phyloP scores from a whole-genome alignment of 108 stramenopile genomes.

The Ochromonas danica region DNA sequence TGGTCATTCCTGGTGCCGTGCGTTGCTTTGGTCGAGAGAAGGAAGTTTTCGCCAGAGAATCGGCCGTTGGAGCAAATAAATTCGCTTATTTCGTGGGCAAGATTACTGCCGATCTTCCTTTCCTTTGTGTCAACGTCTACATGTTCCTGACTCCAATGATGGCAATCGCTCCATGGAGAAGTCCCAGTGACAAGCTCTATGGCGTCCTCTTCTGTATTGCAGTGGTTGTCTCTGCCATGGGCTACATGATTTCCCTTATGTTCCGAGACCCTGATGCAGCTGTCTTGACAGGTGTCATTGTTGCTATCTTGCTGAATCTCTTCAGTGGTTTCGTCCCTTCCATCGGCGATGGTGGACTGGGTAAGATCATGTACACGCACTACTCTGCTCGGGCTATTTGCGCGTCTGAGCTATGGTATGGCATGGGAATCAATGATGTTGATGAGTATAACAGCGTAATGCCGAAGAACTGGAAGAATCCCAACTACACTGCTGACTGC shows the following conservation, averaged over 20 bases:
- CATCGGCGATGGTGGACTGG: slow-evolving; percentile 1
- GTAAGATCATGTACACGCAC: slow-evolving; percentile 27
- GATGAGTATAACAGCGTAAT: background rate
- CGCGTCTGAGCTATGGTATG: background rate
- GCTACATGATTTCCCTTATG: background rate
- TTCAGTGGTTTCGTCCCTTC: slow-evolving; percentile 9
- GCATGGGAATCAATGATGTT: background rate
- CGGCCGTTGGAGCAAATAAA: slow-evolving; percentile 29
- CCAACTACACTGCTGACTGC: background rate
- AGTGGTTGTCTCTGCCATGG: background rate
- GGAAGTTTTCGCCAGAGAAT: slow-evolving; percentile 9
- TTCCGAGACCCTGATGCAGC: slow-evolving; percentile 10
- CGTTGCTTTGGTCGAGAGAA: slow-evolving; percentile 18
- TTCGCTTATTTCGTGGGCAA: slow-evolving; percentile 25
- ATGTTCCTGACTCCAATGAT: background rate
- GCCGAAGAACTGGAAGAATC: background rate
- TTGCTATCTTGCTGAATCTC: slow-evolving; percentile 20
- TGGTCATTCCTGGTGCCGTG: background rate
- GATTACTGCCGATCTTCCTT: background rate
- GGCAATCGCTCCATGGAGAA: slow-evolving; percentile 18
- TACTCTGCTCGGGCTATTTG: background rate
- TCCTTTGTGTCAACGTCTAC: background rate
- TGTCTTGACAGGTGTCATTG: slow-evolving; percentile 6
- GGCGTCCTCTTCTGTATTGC: background rate
- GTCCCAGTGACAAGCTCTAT: background rate